These are phyloP conservation scores for Wallacemonas sp. DNA, from an alignment of 208 protist genomes.

Conservation along the genomic window DNA sequence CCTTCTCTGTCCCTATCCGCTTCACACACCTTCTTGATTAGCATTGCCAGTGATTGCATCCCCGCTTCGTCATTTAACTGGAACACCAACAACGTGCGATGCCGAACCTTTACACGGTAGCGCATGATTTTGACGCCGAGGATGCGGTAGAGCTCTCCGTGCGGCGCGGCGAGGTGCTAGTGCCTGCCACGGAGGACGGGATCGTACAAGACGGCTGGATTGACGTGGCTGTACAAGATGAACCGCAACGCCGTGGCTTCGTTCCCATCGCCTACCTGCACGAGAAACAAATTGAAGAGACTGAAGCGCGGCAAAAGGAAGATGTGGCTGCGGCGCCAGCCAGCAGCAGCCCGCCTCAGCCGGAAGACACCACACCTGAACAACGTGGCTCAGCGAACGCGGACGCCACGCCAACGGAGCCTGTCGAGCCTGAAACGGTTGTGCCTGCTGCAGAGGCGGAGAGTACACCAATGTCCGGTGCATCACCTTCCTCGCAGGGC, in stretches of 20 bases:
- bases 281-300: no score
- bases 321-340: no score
- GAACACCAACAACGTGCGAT: neutral
- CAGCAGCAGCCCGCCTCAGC: no score
- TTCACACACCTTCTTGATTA: slow-evolving; percentile 4
- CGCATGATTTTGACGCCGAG: slow-evolving; percentile 14
- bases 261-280: slow-evolving; percentile 20
- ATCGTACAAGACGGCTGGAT: slow-evolving; percentile 20
- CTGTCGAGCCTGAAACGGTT: no score
- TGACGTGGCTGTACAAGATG: slow-evolving; percentile 7
- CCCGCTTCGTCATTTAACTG: slow-evolving; percentile 1
- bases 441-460: neutral
- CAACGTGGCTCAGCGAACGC: no score
- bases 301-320: neutral
- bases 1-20: neutral
- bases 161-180: slow-evolving; percentile 2
- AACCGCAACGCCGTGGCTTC: slow-evolving; percentile 11
- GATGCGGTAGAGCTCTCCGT: slow-evolving; percentile 21
- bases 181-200: neutral
- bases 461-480: no score
- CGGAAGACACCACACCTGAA: no score
- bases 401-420: no score
- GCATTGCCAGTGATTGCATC: slow-evolving; percentile 4
- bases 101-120: neutral
- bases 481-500: no score